phyloP scores from a whole-genome alignment of 2,329 filamentous ascomycete genomes.

The Pseudocercospora vitis region DNA sequence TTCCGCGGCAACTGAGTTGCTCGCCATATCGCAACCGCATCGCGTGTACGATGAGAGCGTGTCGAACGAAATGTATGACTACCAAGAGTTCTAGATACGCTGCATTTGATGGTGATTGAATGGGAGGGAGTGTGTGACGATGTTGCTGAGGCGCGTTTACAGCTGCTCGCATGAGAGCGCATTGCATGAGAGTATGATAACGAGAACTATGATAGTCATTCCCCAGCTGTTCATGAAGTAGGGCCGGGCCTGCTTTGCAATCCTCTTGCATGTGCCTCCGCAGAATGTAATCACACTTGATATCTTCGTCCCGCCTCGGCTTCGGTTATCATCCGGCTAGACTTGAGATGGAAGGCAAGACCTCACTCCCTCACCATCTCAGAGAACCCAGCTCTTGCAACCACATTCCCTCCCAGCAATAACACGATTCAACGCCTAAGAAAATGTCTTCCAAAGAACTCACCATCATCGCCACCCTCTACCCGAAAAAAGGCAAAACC shows the following conservation, averaged over 20 bases:
- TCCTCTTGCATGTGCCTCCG: no score
- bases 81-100: background rate
- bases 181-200: background rate
- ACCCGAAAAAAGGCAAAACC: constrained; percentile 23
- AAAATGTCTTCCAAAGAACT: constrained; percentile 21
- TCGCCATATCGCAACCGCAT: background rate
- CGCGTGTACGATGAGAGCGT: background rate
- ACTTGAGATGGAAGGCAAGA: no score
- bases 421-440: background rate
- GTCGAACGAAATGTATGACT: background rate
- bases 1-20: constrained; percentile 68
- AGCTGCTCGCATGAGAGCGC: background rate
- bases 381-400: no score
- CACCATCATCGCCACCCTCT: constrained; percentile 21
- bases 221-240: no score
- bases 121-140: background rate
- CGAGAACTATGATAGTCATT: background rate
- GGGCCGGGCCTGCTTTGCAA: no score
- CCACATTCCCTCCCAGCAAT: no score
- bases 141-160: background rate
- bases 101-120: background rate
- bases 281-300: no score
- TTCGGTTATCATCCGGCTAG: no score
- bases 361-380: no score
- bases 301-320: no score